Evolutionary conservation across 768 basidiomycete genomes (phyloP).

Genomic region (Epithele typhae): DNA sequence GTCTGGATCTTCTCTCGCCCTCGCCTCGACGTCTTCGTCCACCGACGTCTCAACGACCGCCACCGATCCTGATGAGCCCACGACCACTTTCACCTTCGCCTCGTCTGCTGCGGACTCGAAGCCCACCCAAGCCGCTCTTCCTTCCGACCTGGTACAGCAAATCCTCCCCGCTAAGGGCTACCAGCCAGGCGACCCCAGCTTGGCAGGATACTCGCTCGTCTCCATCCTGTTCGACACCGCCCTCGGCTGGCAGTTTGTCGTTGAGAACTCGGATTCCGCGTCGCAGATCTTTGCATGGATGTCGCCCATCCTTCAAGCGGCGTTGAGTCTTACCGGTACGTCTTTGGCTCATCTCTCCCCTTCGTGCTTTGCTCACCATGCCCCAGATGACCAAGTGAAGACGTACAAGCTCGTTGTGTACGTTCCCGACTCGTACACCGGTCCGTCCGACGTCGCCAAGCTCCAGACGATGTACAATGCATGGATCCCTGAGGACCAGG

Average conservation of each 20-base stretch:
- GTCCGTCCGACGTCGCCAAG: conserved; percentile 38
- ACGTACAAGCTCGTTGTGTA: conserved; percentile 66
- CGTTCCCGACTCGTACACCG: conserved; percentile 52
- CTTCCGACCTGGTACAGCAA: conserved; percentile 52
- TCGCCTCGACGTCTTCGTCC: conserved; percentile 18
- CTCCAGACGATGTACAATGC: conserved; percentile 71
- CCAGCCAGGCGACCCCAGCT: conserved; percentile 20
- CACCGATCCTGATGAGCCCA: conserved; percentile 37
- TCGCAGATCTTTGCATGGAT: conserved; percentile 77
- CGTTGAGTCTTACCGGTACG: conserved; percentile 43
- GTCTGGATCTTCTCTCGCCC: conserved; percentile 31
- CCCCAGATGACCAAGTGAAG: conserved; percentile 33
- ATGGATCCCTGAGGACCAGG: conserved; percentile 54
- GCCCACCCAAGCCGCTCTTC: conserved; percentile 38
- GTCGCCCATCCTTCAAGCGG: conserved; percentile 45
- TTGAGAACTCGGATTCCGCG: conserved; percentile 47
- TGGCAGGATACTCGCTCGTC: conserved; percentile 45
- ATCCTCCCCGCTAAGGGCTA: conserved; percentile 44
- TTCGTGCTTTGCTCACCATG: conserved; percentile 26
- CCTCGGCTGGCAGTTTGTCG: conserved; percentile 71
- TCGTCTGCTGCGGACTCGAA: conserved; percentile 20
- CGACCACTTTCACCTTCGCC: conserved; percentile 25
- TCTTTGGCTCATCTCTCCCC: conserved; percentile 20
- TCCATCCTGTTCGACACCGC: conserved; percentile 56
- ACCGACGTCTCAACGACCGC: conserved; percentile 8